Evolutionary conservation across 345 rosid genomes (phyloP), one percentile per base, ranked within the genome.

Genomic region (Syzygium jambos): DNA sequence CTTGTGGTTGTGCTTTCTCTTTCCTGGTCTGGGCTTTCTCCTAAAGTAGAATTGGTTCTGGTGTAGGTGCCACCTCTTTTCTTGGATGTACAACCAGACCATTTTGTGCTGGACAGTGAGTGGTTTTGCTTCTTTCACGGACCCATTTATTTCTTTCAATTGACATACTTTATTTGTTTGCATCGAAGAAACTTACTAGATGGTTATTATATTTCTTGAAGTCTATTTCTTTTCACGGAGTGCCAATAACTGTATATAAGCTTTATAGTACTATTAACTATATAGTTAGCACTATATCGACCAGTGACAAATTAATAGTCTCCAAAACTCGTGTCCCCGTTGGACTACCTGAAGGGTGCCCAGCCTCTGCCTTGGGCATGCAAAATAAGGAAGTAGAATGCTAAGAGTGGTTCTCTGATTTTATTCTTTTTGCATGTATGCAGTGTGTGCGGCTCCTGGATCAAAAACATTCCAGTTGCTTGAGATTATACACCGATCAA

Each of bases 391-490:
- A 85, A 41, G 63, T 27, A 23, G 63, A 57, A 73, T 73, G 27
- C 82, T 73, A 73, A 73, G 38, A 73, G 82, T 73, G 49, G 82
- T 34, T 77, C 19, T 57, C 51, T 87, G 88, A 84, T 85, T 52
- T 85, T 16, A 23, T 78, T 91, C 51, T 80, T 41, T 87, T 86
- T 43, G 59, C 56, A 29, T 51, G 51, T 89, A 73, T 61, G 85
- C 90, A 98, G 99, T 98, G 98, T 98, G 98, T 89, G 98, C 99
- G 61, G 99, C 98, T 46, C 99, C 99, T 77, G 99, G 99, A 89
- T 96, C 99, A 87, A 98, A 98, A 88, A 96, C 99, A 87, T 98
- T 98, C 90, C 98, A 98, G 91, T 90, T 98, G 88, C 98, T 98
- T 88, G 98, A 96, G 91, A 93, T 96, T 84, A 93, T 98, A 34